A percentile compares a stretch with the other conserved stretches of the same genome.
Evolutionary conservation across 208 protist species (phyloP).

Genomic region (Phytomonas sp.): DNA sequence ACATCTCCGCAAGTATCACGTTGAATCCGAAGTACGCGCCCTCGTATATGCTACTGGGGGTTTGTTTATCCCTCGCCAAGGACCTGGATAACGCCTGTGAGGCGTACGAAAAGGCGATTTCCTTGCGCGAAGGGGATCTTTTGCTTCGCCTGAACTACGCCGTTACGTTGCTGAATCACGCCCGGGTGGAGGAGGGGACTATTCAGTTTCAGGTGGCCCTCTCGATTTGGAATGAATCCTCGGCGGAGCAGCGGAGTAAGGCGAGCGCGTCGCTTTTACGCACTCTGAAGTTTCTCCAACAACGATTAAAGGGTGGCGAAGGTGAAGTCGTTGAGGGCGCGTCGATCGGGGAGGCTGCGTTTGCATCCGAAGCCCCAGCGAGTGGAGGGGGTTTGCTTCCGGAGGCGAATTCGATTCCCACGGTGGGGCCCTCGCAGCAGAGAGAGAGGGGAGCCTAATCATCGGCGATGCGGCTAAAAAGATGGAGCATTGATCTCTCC

Average conservation of each 20-base stretch:
- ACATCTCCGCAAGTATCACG: conserved; percentile 88
- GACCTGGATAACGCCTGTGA: conserved; percentile 91
- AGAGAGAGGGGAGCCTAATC: too few species aligned
- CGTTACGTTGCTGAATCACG: conserved; percentile 76
- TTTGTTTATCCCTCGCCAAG: conserved; percentile 90
- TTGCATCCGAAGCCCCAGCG: too few species aligned
- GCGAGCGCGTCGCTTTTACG: too few species aligned
- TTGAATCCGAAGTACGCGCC: conserved; percentile 19
- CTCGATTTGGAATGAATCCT: conserved; percentile 25
- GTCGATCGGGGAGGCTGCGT: too few species aligned
- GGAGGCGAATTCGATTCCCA: too few species aligned
- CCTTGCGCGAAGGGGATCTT: conserved; percentile 77
- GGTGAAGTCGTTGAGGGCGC: too few species aligned
- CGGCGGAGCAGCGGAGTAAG: conserved; percentile 20
- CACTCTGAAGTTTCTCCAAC: too few species aligned
- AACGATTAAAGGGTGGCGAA: too few species aligned
- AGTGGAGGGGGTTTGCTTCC: too few species aligned
- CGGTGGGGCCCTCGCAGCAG: too few species aligned
- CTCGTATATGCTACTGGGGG: conserved; percentile 93
- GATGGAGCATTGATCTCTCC: too few species aligned
- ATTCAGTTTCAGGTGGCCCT: conserved; percentile 45
- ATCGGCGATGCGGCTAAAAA: too few species aligned
- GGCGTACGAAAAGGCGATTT: conserved; percentile 91
- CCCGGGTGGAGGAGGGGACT: conserved; percentile 24
- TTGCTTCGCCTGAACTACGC: conserved; percentile 90